phyloP scores from a whole-genome alignment of 2,329 filamentous ascomycete species.

The Macrophomina tecta region DNA sequence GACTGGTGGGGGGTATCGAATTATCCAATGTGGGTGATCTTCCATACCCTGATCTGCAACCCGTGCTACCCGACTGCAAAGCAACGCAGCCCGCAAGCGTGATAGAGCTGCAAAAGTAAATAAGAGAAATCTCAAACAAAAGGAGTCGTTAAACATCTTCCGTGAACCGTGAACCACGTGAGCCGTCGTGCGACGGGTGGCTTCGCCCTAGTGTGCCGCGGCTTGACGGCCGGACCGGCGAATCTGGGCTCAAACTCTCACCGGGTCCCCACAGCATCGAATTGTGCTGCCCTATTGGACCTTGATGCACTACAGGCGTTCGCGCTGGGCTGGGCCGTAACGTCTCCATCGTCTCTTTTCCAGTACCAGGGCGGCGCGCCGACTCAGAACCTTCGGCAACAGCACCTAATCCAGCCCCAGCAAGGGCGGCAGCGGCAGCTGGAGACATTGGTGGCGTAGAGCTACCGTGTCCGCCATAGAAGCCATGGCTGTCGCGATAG shows the following conservation, averaged over 20 bases:
- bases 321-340: constrained; percentile 65
- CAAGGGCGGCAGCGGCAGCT: constrained; percentile 22
- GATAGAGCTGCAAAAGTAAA: constrained; percentile 20
- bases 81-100: constrained; percentile 4
- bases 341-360: constrained; percentile 30
- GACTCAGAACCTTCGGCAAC: constrained; percentile 37
- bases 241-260: constrained; percentile 44
- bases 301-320: constrained; percentile 63
- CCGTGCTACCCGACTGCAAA: constrained; percentile 3
- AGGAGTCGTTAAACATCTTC: constrained; percentile 50
- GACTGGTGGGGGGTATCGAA: constrained; percentile 16
- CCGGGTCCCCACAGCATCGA: constrained; percentile 28
- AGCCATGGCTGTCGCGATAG: constrained; percentile 52
- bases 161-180: constrained; percentile 53
- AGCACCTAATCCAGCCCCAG: constrained; percentile 6
- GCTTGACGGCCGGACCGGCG: constrained; percentile 38
- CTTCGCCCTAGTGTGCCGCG: constrained; percentile 49
- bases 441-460: constrained; percentile 28
- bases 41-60: constrained; percentile 15
- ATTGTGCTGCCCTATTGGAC: constrained; percentile 32
- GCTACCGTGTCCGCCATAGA: constrained; percentile 46
- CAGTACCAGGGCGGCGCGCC: constrained; percentile 28
- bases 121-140: constrained; percentile 22
- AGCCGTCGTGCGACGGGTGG: constrained; percentile 53
- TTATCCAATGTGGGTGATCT: constrained; percentile 17